Conservation (phyloP, 208 protist genomes). For the Phytomonas francai region DNA sequence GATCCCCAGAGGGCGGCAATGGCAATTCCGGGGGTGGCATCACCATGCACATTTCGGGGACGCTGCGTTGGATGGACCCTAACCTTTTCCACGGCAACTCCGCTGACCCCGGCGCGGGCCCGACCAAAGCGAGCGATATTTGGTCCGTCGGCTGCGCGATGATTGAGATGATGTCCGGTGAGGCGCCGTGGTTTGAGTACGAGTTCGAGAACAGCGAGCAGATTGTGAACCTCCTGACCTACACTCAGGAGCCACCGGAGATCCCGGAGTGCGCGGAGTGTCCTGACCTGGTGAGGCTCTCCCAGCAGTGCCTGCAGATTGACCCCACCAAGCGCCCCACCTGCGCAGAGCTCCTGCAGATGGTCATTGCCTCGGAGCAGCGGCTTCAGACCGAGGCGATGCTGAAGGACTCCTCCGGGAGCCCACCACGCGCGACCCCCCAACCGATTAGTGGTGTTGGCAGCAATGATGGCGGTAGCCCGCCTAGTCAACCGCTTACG, state of each 20-base stretch:
- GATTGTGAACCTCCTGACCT: conserved; percentile 78
- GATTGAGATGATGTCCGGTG: conserved; percentile 87
- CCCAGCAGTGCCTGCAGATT: conserved; percentile 49
- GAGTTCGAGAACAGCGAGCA: conserved; percentile 84
- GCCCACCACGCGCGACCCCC: conserved; percentile 20
- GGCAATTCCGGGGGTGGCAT: conserved; percentile 10
- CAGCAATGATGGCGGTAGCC: neutral
- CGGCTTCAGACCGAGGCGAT: conserved; percentile 26
- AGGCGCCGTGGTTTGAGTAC: conserved; percentile 86
- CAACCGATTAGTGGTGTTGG: neutral
- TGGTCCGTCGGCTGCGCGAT: conserved; percentile 88
- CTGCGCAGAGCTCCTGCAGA: conserved; percentile 61
- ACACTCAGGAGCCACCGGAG: conserved; percentile 76
- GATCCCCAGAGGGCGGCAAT: neutral
- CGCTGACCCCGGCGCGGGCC: conserved; percentile 15
- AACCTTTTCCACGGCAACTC: conserved; percentile 42
- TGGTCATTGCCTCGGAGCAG: conserved; percentile 41
- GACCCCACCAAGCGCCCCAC: conserved; percentile 48
- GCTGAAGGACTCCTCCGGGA: conserved; percentile 15
- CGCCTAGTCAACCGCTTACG: neutral
- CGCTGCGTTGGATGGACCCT: conserved; percentile 87
- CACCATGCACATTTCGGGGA: conserved; percentile 68
- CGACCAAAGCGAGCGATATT: conserved; percentile 80
- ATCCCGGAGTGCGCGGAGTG: conserved; percentile 67
- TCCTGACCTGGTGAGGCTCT: conserved; percentile 56